Conservation (phyloP, 2,329 filamentous ascomycete species). For the Hypoxylon sp. region DNA sequence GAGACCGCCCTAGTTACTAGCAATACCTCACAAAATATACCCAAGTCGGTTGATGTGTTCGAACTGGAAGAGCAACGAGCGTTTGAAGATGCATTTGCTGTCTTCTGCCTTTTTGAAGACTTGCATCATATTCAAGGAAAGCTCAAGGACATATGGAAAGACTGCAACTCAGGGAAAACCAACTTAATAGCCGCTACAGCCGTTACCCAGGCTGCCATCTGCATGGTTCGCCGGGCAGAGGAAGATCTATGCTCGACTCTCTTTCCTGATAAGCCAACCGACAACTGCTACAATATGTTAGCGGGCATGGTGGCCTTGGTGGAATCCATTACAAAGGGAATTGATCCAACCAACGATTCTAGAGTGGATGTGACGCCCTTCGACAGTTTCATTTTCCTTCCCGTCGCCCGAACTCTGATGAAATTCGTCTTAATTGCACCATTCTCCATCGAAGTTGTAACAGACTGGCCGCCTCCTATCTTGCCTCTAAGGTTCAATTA, state of each 20-base stretch:
- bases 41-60: not conserved
- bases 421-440: not conserved
- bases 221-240: not conserved
- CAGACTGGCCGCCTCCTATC: constrained; percentile 1
- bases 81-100: not conserved
- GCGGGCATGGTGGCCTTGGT: not conserved
- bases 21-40: not conserved
- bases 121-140: not conserved
- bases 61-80: not conserved
- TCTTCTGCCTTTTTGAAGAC: constrained; percentile 6
- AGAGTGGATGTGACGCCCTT: not conserved
- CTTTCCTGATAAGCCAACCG: not conserved
- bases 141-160: not conserved
- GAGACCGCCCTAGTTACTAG: not conserved
- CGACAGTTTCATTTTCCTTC: not conserved
- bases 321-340: not conserved
- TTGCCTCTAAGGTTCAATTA: not conserved
- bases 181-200: not conserved
- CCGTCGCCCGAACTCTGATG: not conserved
- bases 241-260: not conserved
- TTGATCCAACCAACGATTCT: not conserved
- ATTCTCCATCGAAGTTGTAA: not conserved
- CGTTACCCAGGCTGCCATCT: not conserved
- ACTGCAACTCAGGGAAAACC: not conserved
- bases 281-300: not conserved